A percentile compares a stretch with the other conserved stretches of the same genome.
These are phyloP conservation scores for Candida ortonii DNA, from an alignment of 805 yeast genomes.

Conservation along the genomic window DNA sequence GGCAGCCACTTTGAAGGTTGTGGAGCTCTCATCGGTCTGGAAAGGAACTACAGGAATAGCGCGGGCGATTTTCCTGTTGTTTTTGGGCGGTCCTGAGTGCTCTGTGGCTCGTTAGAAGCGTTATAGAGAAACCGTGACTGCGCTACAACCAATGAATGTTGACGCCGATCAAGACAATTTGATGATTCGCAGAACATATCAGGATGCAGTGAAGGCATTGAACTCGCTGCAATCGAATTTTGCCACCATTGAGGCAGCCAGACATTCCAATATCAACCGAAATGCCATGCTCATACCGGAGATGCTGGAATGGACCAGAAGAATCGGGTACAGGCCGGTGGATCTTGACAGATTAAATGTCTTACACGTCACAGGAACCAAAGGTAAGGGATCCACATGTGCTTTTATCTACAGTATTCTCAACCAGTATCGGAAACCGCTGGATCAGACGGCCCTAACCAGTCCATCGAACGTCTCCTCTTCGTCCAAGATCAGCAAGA, in stretches of 20 bases:
- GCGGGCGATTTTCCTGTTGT: no score
- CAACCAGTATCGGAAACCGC: constrained; percentile 48
- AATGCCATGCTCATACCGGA: constrained; percentile 74
- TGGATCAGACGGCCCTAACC: constrained; percentile 1
- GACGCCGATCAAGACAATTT: not conserved
- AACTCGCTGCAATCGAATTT: constrained; percentile 89
- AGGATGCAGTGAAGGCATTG: constrained; percentile 79
- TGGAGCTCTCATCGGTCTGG: no score
- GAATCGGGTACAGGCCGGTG: constrained; percentile 61
- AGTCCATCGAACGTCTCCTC: constrained; percentile 8
- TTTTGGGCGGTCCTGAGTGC: no score
- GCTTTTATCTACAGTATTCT: constrained; percentile 87
- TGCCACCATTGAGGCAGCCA: constrained; percentile 80
- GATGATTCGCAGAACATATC: constrained; percentile 33
- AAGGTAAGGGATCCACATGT: constrained; percentile 98
- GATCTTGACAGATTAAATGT: constrained; percentile 76
- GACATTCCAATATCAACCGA: constrained; percentile 61
- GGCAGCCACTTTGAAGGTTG: no score
- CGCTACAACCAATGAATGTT: not conserved
- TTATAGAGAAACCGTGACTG: no score
- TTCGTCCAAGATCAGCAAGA: constrained; percentile 43
- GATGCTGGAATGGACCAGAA: constrained; percentile 75
- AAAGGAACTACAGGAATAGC: no score
- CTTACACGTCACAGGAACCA: constrained; percentile 94
- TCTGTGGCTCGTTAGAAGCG: no score